Base-by-base conservation (phyloP, 495 filamentous ascomycete genomes). In the Thozetella sp. region DNA sequence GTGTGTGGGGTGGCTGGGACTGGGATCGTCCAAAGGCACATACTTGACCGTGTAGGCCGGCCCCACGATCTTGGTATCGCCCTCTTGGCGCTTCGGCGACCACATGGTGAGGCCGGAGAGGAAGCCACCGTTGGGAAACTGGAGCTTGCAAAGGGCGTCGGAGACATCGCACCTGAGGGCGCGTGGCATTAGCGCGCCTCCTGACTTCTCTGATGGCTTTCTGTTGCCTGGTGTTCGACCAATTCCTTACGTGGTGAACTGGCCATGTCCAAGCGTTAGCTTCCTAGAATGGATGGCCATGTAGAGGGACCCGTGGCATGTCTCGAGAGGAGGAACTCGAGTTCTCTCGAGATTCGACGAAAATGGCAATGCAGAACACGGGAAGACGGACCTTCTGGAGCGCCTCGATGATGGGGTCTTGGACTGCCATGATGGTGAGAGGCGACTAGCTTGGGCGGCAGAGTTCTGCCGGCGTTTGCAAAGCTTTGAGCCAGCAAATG, bases 11-110 rank as follows among this genome's bases (percentile, higher is more conserved):
- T 74, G 61, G 52, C 80, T 82, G 0, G 81, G 78, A 37, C 70
- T 71, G n/a, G 67, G 69, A 52, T 84, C 76, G 22, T 71, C 67
- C 26, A 77, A 69, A 0, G 71, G 75, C 10, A 79, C 80, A 51
- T 83, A 84, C 60, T 80, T 75, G 17, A 88, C 83, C 1, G 82
- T 86, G 53, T 85, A 85, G 17, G 81, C 84, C 10, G 80, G 84
- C 1, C 84, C 85, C 34, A 86, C 72, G 19, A 86, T 82, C 65
- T 83, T 85, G 52, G 81, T 79, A 2, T 63, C 60, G 6, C 80
- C 78, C 22, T 78, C 75, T 72, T 82, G 79, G 25, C 77, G 71
- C 22, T 72, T 67, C 1, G 84, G 83, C 25, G 82, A 86, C 75
- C 80, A 87, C 78, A 87, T 79, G 46, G 75, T 83, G 55, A 87